phyloP scores from a whole-genome alignment of 352 stramenopile genomes.

The Globisporangium ultimum region DNA sequence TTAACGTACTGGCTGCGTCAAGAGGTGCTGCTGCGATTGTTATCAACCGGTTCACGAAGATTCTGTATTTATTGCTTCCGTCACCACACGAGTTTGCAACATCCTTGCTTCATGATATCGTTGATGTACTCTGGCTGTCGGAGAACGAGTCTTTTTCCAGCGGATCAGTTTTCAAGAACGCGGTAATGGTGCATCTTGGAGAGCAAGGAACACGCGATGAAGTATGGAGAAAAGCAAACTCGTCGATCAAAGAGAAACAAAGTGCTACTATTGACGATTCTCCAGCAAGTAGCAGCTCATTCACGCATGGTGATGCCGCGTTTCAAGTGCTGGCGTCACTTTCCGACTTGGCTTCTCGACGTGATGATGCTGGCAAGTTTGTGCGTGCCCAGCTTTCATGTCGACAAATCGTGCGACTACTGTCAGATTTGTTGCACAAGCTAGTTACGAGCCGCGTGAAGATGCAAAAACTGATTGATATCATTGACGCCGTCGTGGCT shows the following conservation, averaged over 20 bases:
- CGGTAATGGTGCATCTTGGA: constrained; percentile 9
- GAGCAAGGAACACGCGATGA: constrained; percentile 4
- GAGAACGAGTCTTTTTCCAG: neutral
- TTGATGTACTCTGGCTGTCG: constrained; percentile 3
- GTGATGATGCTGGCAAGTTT: constrained; percentile 29
- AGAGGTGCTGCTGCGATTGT: neutral
- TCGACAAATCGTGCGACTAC: constrained; percentile 25
- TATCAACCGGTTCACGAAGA: neutral
- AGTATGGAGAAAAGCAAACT: constrained; percentile 1
- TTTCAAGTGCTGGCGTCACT: constrained; percentile 20
- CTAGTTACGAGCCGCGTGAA: constrained; percentile 16
- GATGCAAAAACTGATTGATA: constrained; percentile 32
- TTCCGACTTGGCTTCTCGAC: constrained; percentile 17
- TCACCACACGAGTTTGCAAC: constrained; percentile 5
- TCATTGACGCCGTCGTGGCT: constrained; percentile 29
- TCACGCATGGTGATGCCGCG: constrained; percentile 9
- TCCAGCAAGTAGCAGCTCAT: constrained; percentile 1
- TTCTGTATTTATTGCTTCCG: constrained; percentile 7
- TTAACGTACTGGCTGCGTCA: neutral
- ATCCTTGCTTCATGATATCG: constrained; percentile 7
- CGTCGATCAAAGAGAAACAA: neutral
- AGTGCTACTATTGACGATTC: neutral
- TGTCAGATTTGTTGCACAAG: constrained; percentile 22
- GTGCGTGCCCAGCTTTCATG: constrained; percentile 40
- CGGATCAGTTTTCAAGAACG: constrained; percentile 11